A percentile compares a stretch with the other conserved stretches of the same genome.
Conservation (phyloP, 108 stramenopile genomes). For the Cyclotella kingstonii region DNA sequence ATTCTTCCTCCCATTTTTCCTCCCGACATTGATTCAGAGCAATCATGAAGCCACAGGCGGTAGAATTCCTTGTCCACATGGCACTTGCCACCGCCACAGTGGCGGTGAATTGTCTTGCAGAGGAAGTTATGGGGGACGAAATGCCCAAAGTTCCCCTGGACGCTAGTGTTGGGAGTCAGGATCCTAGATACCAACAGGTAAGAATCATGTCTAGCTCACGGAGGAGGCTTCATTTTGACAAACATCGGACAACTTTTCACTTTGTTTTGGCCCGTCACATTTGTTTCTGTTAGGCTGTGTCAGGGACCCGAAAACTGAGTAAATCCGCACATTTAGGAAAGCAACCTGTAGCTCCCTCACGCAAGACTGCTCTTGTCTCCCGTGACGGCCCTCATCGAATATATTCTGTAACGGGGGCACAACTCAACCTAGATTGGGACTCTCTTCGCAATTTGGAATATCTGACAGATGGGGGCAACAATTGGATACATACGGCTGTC, state of each 20-base stretch:
- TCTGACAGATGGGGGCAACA: conserved; percentile 89
- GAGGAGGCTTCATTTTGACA: too few species aligned
- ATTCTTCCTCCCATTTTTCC: not conserved
- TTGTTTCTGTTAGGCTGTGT: not conserved
- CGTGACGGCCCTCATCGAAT: conserved; percentile 43
- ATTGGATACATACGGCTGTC: conserved; percentile 90
- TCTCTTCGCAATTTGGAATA: conserved; percentile 84
- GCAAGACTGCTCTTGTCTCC: conserved; percentile 15
- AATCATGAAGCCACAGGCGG: conserved; percentile 72
- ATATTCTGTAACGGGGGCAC: conserved; percentile 72
- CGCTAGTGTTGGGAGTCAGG: conserved; percentile 20
- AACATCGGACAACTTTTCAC: too few species aligned
- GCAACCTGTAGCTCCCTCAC: not conserved
- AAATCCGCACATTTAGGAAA: conserved; percentile 22
- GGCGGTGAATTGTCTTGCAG: conserved; percentile 65
- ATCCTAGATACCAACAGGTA: conserved; percentile 16
- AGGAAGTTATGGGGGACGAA: conserved; percentile 64
- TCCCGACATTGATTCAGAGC: conserved; percentile 42
- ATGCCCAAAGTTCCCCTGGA: conserved; percentile 18
- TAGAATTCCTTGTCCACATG: conserved; percentile 87
- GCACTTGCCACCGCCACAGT: conserved; percentile 73
- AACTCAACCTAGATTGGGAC: conserved; percentile 79
- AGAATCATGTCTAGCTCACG: too few species aligned
- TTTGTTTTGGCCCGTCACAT: too few species aligned
- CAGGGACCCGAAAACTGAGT: conserved; percentile 13